phyloP scores from a whole-genome alignment of 208 protist genomes.

The Phytomonas sp. region DNA sequence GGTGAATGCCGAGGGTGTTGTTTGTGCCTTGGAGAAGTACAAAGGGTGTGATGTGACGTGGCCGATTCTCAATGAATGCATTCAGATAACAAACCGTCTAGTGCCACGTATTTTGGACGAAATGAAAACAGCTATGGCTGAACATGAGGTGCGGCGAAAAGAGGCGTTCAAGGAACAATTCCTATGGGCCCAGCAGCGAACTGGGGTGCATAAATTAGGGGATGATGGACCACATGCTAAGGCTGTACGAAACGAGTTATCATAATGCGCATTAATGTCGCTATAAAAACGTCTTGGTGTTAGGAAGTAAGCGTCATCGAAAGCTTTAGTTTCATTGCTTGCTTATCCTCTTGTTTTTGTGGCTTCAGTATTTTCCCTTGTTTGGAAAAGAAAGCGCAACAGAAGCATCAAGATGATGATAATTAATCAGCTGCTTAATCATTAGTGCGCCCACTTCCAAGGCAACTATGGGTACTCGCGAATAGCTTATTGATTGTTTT shows the following conservation, averaged over 20 bases:
- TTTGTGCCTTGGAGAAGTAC: conserved; percentile 73
- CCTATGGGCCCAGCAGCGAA: conserved; percentile 75
- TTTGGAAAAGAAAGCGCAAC: background rate
- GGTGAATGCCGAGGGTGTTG: conserved; percentile 75
- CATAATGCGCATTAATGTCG: background rate
- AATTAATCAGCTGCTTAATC: background rate
- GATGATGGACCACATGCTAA: conserved; percentile 8
- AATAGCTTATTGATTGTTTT: background rate
- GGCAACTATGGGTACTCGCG: background rate
- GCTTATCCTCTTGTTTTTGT: background rate
- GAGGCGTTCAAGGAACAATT: conserved; percentile 62
- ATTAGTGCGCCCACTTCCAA: background rate
- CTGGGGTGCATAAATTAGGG: conserved; percentile 34
- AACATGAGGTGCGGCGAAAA: conserved; percentile 48
- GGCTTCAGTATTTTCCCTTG: background rate
- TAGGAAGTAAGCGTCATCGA: background rate
- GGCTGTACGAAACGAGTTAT: conserved; percentile 1
- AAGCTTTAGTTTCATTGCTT: background rate
- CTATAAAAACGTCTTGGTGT: background rate
- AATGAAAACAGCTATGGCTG: conserved; percentile 58
- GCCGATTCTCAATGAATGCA: conserved; percentile 37
- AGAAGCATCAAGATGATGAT: background rate
- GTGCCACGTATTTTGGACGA: conserved; percentile 34
- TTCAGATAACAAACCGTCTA: conserved; percentile 31
- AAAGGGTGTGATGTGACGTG: conserved; percentile 59